Base-by-base conservation (phyloP, 305 asterid species). In the Fraxinus albicans region DNA sequence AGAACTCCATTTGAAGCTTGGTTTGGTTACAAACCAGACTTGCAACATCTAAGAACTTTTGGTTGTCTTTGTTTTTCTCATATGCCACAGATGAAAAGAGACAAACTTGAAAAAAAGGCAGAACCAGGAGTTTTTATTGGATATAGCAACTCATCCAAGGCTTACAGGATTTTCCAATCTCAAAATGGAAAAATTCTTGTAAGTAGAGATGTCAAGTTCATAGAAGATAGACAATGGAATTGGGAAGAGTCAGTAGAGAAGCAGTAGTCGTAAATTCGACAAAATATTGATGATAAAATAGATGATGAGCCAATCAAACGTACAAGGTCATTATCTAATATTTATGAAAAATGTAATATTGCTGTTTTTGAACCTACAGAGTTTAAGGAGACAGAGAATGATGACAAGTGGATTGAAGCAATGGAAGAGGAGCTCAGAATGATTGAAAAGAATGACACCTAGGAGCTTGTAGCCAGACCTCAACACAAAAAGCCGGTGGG, bases 91-190 rank as follows among this genome's bases (percentile, higher is more conserved):
- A 4, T 47, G 1, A 53, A 53, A n/a, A 53, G 63, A 53, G 23
- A 53, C 1, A 47, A 53, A 6, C 21, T 53, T 2, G 63, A 53
- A 3, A 53, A 53, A 5, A 53, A 13, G 19, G 34, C 21, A 13
- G 6, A 13, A 2, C 6, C 23, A 0, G 63, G 23, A 13, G 19
- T 53, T 0, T 17, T 53, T 53, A 50, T 77, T 25, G 72, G 81
- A 5, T 78, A 78, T 0, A 55, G 33, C 19, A 2, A 0, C 0
- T 17, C n/a, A 1, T 0, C 31, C 5, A 55, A 78, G n/a, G 81
- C 81, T 8, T 78, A 55, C 12, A 79, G 17, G 25, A 12, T 85
- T 42, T 85, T 65, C 9, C 77, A 76, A 34, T 81, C 82, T 8
- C 23, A 76, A 17, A 8, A 5, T 15, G n/a, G 8, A 1, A 65